Percentiles rank a stretch among this genome's conserved stretches.
These are phyloP conservation scores for Chlorella ohadii DNA, from an alignment of 139 green algal genomes.

Conservation along the genomic window DNA sequence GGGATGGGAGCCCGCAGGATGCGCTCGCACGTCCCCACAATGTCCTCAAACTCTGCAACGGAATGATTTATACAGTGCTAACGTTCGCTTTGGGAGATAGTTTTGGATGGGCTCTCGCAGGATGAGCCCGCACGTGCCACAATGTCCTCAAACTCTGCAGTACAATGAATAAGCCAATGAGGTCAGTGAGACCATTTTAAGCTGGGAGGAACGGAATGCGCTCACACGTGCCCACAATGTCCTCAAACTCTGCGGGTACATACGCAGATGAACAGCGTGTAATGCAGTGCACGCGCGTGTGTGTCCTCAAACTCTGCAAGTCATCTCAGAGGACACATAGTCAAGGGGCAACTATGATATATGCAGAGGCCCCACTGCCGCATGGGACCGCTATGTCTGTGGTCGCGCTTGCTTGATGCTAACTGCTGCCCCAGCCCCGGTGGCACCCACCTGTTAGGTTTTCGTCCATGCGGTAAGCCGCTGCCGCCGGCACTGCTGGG, in stretches of 20 bases:
- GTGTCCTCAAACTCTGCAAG: too few relatives aligned
- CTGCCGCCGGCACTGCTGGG: not conserved
- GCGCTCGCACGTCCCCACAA: conserved; percentile 51
- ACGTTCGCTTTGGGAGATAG: too few relatives aligned
- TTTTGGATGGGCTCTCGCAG: conserved; percentile 72
- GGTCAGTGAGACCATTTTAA: conserved; percentile 42
- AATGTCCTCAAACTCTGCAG: conserved; percentile 18
- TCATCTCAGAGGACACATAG: too few relatives aligned
- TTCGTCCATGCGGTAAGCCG: conserved; percentile 39
- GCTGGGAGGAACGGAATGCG: not conserved
- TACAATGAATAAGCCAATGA: too few relatives aligned
- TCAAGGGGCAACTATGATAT: too few relatives aligned
- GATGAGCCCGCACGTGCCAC: conserved; percentile 60
- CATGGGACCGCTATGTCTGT: too few relatives aligned
- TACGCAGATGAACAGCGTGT: too few relatives aligned
- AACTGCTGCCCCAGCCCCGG: too few relatives aligned
- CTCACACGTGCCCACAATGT: not conserved
- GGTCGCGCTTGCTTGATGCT: too few relatives aligned
- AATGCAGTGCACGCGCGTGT: too few relatives aligned
- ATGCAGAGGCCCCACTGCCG: too few relatives aligned
- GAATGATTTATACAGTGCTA: too few relatives aligned
- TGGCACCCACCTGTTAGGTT: conserved; percentile 51
- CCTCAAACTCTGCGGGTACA: not conserved
- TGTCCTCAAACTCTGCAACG: conserved; percentile 18
- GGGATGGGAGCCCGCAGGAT: conserved; percentile 75